Evolutionary conservation across 495 filamentous ascomycete genomes (phyloP).

Genomic region (Sporormia fimetaria): DNA sequence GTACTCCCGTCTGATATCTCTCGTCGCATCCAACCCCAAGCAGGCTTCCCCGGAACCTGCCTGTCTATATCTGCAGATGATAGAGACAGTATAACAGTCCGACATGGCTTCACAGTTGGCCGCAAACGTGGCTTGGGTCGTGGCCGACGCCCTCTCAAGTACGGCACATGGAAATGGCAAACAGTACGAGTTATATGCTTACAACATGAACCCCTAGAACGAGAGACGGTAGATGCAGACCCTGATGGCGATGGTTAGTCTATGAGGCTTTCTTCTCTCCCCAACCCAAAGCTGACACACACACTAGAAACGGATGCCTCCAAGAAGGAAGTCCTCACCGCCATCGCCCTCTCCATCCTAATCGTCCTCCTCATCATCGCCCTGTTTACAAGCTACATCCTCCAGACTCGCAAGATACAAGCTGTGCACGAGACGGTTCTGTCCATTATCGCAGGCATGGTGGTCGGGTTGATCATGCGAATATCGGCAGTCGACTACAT

Average conservation of each 20-base stretch:
- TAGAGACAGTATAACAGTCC: constrained; percentile 10
- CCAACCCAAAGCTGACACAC: constrained; percentile 9
- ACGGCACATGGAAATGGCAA: constrained; percentile 10
- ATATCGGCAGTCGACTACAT: constrained; percentile 68
- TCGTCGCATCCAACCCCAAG: no score
- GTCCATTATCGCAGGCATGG: constrained; percentile 98
- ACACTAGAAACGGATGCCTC: constrained; percentile 45
- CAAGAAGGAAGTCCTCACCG: constrained; percentile 82
- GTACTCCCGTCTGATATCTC: no score
- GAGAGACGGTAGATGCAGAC: constrained; percentile 32
- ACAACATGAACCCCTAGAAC: constrained; percentile 19
- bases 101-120: constrained; percentile 37
- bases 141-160: constrained; percentile 22
- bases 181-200: constrained; percentile 29
- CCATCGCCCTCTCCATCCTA: constrained; percentile 94
- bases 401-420: constrained; percentile 90
- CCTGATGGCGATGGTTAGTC: constrained; percentile 31
- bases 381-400: constrained; percentile 91
- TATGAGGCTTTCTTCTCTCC: neutral
- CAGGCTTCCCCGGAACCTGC: neutral
- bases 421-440: constrained; percentile 96
- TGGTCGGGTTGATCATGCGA: constrained; percentile 80
- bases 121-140: constrained; percentile 27
- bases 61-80: constrained; percentile 23
- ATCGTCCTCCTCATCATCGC: constrained; percentile 86